Evolutionary conservation across 768 basidiomycete genomes (phyloP).

Genomic region (Neoboletus subvelutipes): DNA sequence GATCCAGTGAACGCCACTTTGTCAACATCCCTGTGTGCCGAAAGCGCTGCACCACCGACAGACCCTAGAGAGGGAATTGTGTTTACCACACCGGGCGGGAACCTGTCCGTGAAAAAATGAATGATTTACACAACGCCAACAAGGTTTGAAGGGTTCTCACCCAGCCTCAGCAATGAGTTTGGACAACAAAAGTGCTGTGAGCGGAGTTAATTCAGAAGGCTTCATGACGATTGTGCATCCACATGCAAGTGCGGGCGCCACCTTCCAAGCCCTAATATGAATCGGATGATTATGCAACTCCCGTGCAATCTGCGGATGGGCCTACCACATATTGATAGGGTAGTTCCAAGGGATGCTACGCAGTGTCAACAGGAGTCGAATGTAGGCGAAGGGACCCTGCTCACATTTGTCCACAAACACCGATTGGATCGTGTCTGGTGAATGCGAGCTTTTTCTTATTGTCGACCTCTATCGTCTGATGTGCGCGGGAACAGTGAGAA

Average conservation of each 20-base stretch:
- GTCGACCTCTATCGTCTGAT: constrained; percentile 75
- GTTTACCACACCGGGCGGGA: constrained; percentile 90
- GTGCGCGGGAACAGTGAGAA: constrained; percentile 5
- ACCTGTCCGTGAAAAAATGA: constrained; percentile 44
- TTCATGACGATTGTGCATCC: constrained; percentile 97
- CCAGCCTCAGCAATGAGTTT: constrained; percentile 83
- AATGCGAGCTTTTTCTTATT: constrained; percentile 80
- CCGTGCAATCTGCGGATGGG: constrained; percentile 1
- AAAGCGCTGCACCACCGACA: constrained; percentile 82
- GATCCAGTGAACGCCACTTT: constrained; percentile 97
- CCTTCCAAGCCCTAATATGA: constrained; percentile 74
- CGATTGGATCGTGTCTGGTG: constrained; percentile 86
- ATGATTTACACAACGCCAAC: constrained; percentile 13
- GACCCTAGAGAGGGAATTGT: constrained; percentile 80
- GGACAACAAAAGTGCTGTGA: constrained; percentile 81
- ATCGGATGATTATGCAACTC: constrained; percentile 1
- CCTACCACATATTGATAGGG: constrained; percentile 81
- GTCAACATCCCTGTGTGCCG: constrained; percentile 82
- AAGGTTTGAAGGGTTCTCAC: constrained; percentile 38
- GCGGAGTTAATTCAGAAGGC: constrained; percentile 83
- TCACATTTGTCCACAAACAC: constrained; percentile 93
- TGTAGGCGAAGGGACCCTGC: constrained; percentile 17
- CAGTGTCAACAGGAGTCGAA: constrained; percentile 6
- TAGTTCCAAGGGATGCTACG: constrained; percentile 91
- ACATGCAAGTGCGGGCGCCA: constrained; percentile 87